Conservation (phyloP, 768 basidiomycete species). For the Lactarius quietus region DNA sequence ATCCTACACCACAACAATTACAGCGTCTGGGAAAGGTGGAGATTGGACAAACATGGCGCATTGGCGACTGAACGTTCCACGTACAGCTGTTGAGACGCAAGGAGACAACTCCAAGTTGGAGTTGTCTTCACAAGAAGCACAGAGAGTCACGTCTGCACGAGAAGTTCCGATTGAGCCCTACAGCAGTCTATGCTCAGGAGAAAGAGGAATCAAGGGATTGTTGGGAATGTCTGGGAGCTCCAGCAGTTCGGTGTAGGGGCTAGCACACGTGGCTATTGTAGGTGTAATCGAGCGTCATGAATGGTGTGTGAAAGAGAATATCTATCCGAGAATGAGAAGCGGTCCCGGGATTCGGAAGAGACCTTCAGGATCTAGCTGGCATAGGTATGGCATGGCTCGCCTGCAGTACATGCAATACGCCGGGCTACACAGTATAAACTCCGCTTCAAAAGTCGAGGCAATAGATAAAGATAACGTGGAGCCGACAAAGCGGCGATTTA, state of each 20-base stretch:
- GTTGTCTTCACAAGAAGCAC: not conserved
- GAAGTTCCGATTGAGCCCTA: not conserved
- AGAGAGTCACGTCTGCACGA: not conserved
- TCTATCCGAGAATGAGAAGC: not conserved
- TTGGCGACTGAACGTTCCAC: not conserved
- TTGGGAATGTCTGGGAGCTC: not conserved
- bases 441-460: constrained; percentile 1
- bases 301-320: not conserved
- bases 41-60: not conserved
- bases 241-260: constrained; percentile 1
- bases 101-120: not conserved
- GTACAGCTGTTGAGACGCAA: constrained; percentile 15
- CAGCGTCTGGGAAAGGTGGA: constrained; percentile 9
- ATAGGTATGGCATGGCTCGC: not conserved
- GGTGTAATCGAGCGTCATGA: constrained; percentile 15
- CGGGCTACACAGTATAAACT: not conserved
- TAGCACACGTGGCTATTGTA: too few relatives aligned
- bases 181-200: not conserved
- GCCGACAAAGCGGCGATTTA: not conserved
- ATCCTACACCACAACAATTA: constrained; percentile 12
- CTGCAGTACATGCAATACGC: not conserved
- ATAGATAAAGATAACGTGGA: not conserved
- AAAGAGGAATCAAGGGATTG: not conserved
- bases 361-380: not conserved
- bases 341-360: not conserved